Evolutionary conservation across 352 stramenopile genomes (phyloP).

Genomic region (Globisporangium barbulae): DNA sequence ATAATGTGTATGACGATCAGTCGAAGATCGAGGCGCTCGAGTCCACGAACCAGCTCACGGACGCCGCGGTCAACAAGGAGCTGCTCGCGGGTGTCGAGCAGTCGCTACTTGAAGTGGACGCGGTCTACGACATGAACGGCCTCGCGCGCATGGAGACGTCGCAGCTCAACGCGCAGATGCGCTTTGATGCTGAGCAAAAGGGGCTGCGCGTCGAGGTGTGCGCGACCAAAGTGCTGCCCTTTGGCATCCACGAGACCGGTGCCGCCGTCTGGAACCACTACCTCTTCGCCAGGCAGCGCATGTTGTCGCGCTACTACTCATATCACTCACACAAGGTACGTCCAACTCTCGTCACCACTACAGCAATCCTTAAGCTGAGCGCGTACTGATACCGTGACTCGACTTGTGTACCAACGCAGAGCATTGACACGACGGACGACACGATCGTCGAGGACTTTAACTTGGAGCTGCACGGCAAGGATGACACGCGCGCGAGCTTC

Average conservation of each 20-base stretch:
- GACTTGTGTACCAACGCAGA: background rate
- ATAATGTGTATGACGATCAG: background rate
- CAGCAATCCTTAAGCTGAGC: no score
- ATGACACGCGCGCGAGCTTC: slow-evolving; percentile 33
- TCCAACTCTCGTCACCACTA: no score
- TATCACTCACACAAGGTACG: slow-evolving; percentile 23
- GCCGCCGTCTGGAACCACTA: slow-evolving; percentile 41
- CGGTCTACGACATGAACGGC: slow-evolving; percentile 22
- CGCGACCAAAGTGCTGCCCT: slow-evolving; percentile 33
- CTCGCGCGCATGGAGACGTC: slow-evolving; percentile 22
- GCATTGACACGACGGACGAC: slow-evolving; percentile 4
- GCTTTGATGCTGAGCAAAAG: slow-evolving; percentile 22
- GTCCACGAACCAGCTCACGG: background rate
- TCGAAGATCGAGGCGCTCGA: background rate
- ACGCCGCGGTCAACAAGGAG: slow-evolving; percentile 17
- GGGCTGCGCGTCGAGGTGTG: slow-evolving; percentile 21
- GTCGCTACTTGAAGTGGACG: slow-evolving; percentile 24
- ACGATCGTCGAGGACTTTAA: slow-evolving; percentile 4
- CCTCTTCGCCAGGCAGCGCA: slow-evolving; percentile 20
- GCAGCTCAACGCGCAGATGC: slow-evolving; percentile 25
- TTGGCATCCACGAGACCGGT: slow-evolving; percentile 21
- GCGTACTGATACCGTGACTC: no score
- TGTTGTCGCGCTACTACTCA: slow-evolving; percentile 32
- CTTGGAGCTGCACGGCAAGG: slow-evolving; percentile 31
- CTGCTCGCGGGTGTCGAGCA: slow-evolving; percentile 20